Evolutionary conservation across 495 filamentous ascomycete genomes (phyloP), one percentile per base, ranked within the genome.

Genomic region (Talaromyces trachyspermus): DNA sequence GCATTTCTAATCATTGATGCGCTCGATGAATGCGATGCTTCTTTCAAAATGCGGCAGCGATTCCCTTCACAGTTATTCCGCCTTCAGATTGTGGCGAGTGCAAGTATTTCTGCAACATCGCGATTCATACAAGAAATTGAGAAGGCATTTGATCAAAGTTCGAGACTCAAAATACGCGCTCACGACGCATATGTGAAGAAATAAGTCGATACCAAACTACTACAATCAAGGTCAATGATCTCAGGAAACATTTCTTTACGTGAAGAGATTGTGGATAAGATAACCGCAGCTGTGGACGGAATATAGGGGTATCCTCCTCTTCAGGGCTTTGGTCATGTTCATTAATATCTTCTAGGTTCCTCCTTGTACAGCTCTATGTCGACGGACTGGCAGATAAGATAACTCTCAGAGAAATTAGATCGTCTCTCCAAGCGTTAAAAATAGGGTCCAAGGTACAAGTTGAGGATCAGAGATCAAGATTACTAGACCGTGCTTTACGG

Each of bases 241-340:
- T 39, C 22, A 17, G 46, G 43, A 2, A 43, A 55, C 8, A 18
- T 30, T 14, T 24, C 48, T 18, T 35, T 68, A 14, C 50, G 57
- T 42, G 11, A 58, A 22, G 43, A 58, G 30, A 58, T 69, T n/a
- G 46, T 52, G 20, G 40, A 45, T 10, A 46, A 25, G 0, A 66
- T 67, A 17, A 26, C 47, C 2, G 40, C 53, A 12, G 53, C 55
- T 8, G 60, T 48, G 3, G 48, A 63, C 33, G 69, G 70, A 17
- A 68, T 70, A 66, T 48, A 40, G 12, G 45, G 38, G 39, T 19
- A 15, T 38, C 24, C 14, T 32, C 2, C 46, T 25, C 25, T 18
- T 11, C 10, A 25, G 19, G 18, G 3, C 14, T 11, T 25, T 19
- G n/a, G 18, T 39, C 9, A 49, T n/a, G 14, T 9, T 36, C 2